Base-by-base conservation (phyloP, 2,329 filamentous ascomycete genomes). In the Ophiosphaerella korrae region DNA sequence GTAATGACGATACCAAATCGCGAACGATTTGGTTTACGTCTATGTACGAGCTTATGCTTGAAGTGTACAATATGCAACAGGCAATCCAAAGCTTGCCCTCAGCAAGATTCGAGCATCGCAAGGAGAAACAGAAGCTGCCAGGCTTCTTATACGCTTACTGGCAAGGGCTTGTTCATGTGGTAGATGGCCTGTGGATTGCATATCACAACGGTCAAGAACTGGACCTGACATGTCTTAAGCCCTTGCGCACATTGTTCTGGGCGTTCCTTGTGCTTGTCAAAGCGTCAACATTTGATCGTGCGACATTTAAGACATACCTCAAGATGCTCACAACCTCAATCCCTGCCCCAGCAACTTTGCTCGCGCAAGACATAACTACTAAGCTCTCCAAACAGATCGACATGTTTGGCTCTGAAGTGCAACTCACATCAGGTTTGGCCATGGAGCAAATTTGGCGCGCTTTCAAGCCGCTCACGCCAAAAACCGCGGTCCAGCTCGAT, bases 391-490 rank as follows among this genome's bases (percentile, higher is more conserved):
- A 66, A 44, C 64, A 71, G 39, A 44, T 70, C 7, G 58, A 56
- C 32, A 73, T 51, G 2, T 93, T 96, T 65, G 80, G 83, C 21
- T 81, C 84, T 13, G 86, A 84, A 2, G 92, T 92, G 75, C 85
- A 85, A 48, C 76, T 95, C 12, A 85, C 80, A 0, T 92, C 88
- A 2, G 92, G 91, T 0, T 77, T 92, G 11, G 87, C 85, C 58
- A 94, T 95, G 89, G 89, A 94, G 66, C 71, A 77, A 7, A 79
- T 96, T 5, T 96, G 92, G 93, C 82, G 84, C 36, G 66, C 78
- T 1, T 83, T 95, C 64, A 84, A 88, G 45, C 90, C 92, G 29
- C 66, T 65, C 9, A 82, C 80, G 3, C 76, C 82, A 2, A 64
- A 64, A 9, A 74, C 67, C 8, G 55, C 70, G 24, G 52, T 63